Percentiles rank a stretch among this genome's conserved stretches.
phyloP scores from a whole-genome alignment of 306 rosid genomes.

The Medicago truncatula region DNA sequence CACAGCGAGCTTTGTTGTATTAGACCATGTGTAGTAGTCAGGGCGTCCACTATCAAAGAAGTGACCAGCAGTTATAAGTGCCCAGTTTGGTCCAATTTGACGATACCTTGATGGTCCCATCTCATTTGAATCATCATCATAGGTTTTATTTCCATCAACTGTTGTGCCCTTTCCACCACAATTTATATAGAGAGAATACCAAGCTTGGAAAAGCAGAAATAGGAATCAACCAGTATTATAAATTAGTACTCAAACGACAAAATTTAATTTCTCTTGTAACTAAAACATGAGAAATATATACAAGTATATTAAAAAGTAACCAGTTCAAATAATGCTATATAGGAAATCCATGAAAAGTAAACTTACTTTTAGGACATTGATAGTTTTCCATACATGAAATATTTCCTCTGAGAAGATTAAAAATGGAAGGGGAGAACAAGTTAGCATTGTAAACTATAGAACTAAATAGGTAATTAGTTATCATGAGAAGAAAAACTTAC shows the following conservation, averaged over 20 bases:
- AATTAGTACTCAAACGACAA: background rate
- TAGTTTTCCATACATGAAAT: conserved; percentile 49
- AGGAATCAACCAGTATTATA: conserved; percentile 12
- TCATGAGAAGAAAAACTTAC: conserved; percentile 51
- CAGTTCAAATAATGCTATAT: conserved; percentile 17
- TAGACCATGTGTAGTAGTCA: conserved; percentile 34
- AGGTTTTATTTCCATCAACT: conserved; percentile 19
- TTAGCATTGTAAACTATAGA: conserved; percentile 29
- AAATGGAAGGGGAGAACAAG: conserved; percentile 4
- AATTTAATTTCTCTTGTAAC: background rate
- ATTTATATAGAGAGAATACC: conserved; percentile 47
- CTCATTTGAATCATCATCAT: conserved; percentile 33
- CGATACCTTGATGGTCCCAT: conserved; percentile 24
- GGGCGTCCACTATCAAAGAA: conserved; percentile 43
- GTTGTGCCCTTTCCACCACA: conserved; percentile 43
- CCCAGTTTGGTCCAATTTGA: conserved; percentile 52
- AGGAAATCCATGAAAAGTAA: conserved; percentile 15
- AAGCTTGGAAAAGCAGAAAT: conserved; percentile 28
- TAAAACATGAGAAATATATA: background rate
- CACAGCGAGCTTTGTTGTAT: conserved; percentile 42
- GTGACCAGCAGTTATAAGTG: conserved; percentile 59
- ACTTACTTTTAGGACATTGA: conserved; percentile 53
- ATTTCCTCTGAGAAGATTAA: conserved; percentile 40
- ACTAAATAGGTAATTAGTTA: background rate
- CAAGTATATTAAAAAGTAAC: no score